phyloP scores from a whole-genome alignment of 441 rosid genomes.

The Euphorbia corollata region DNA sequence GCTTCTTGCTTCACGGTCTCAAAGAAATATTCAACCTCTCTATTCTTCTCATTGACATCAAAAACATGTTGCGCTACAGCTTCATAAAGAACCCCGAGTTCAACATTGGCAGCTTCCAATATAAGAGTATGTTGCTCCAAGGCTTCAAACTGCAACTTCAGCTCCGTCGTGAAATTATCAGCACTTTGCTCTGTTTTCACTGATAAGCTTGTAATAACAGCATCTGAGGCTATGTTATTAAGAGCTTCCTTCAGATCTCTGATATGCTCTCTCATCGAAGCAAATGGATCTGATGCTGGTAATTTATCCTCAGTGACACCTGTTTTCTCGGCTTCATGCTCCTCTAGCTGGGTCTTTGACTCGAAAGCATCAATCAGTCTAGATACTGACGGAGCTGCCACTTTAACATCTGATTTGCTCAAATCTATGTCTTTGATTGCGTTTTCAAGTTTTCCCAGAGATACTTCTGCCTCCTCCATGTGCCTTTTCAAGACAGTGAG shows the following conservation, averaged over 20 bases:
- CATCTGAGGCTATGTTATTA: slow-evolving; percentile 51
- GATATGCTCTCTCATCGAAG: slow-evolving; percentile 38
- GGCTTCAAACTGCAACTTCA: slow-evolving; percentile 41
- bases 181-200: slow-evolving; percentile 35
- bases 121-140: slow-evolving; percentile 40
- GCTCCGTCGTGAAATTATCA: slow-evolving; percentile 35
- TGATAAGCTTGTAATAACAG: slow-evolving; percentile 34
- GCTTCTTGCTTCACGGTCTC: slow-evolving; percentile 43
- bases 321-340: slow-evolving; percentile 45
- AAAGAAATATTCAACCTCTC: slow-evolving; percentile 43
- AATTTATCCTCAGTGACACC: slow-evolving; percentile 34
- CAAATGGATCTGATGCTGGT: slow-evolving; percentile 34
- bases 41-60: slow-evolving; percentile 36
- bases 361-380: slow-evolving; percentile 88
- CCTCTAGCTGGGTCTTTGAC: slow-evolving; percentile 55
- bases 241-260: slow-evolving; percentile 50
- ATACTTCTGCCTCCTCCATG: slow-evolving; percentile 50
- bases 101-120: slow-evolving; percentile 55
- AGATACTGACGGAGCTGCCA: slow-evolving; percentile 50
- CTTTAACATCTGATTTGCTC: slow-evolving; percentile 39
- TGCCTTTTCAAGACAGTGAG: slow-evolving; percentile 41
- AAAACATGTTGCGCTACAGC: slow-evolving; percentile 47
- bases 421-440: slow-evolving; percentile 46
- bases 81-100: slow-evolving; percentile 58
- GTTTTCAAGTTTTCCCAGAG: slow-evolving; percentile 55